Evolutionary conservation across 306 rosid species (phyloP), one percentile per base, ranked within the genome.

Genomic region (Cyamopsis tetragonoloba): DNA sequence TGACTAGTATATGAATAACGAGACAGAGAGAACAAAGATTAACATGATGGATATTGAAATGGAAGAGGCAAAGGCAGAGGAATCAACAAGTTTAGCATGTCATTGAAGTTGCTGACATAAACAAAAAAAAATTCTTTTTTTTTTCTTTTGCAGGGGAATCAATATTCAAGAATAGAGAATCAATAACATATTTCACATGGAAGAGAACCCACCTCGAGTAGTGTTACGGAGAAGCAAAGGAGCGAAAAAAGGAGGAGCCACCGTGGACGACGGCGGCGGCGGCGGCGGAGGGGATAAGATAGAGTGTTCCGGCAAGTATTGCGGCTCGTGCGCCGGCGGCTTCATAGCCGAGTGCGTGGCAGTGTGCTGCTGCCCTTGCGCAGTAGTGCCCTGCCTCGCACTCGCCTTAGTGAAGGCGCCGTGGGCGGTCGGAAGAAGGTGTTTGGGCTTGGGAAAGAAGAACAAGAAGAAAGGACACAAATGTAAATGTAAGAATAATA

Each of bases 301-400:
- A 0, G 86, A 85, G 60, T 89, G 96, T 62, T 83, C 95, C 0
- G 82, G 85, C 7, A 72, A 79, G 76, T 70, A 66, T 22, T 85
- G 91, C 67, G 30, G 64, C 18, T 82, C 96, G 28, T 85, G 96
- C 82, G 72, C 82, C 3, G 87, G 82, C 6, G 86, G 86, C 0
- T 13, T 80, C 51, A 35, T 89, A 5, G 85, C 89, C 0, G 96
- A 89, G 14, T 89, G 96, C 39, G 91, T 89, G 42, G 95, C 95
- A 0, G 62, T 89, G 14, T 85, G 91, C 47, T 89, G 96, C 79
- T 89, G 96, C 31, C 96, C 95, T 1, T 89, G 91, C 34, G 91
- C 85, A 0, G 80, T 89, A 55, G 27, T 89, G 31, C 84, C 82
- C 73, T 77, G 88, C 22, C 71, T 87, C 3, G 81, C 85, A 0